phyloP scores from a whole-genome alignment of 345 rosid genomes.

The Mangifera indica region DNA sequence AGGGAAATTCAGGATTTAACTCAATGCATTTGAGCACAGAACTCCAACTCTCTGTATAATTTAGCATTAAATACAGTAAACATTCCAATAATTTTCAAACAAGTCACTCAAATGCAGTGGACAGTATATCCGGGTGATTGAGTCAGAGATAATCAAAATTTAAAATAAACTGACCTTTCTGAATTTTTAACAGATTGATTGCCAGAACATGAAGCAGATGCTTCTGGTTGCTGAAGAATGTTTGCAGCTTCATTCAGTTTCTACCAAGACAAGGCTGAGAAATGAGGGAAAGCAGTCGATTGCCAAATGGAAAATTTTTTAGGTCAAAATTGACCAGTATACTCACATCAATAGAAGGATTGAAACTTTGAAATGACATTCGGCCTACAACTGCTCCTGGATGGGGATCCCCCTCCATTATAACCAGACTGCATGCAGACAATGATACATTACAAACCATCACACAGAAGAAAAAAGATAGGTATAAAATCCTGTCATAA shows the following conservation, averaged over 20 bases:
- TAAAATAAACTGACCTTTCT: slow-evolving; percentile 41
- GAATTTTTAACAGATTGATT: slow-evolving; percentile 39
- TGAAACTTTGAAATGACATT: slow-evolving; percentile 92
- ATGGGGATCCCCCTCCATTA: slow-evolving; percentile 91
- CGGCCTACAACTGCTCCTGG: slow-evolving; percentile 83
- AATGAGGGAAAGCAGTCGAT: slow-evolving; percentile 21
- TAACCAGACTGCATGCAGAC: slow-evolving; percentile 54
- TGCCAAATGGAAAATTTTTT: slow-evolving; percentile 16
- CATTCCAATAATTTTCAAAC: background rate
- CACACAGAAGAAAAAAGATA: background rate
- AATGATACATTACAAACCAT: background rate
- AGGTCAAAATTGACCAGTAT: slow-evolving; percentile 22
- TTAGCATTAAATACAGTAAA: background rate
- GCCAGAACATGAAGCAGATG: slow-evolving; percentile 39
- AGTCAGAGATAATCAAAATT: background rate
- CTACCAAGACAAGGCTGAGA: slow-evolving; percentile 45
- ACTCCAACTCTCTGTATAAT: background rate
- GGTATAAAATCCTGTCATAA: background rate
- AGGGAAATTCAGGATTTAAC: background rate
- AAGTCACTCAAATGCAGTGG: background rate
- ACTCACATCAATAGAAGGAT: slow-evolving; percentile 91
- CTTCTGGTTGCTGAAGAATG: slow-evolving; percentile 34
- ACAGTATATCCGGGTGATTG: background rate
- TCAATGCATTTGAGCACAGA: background rate
- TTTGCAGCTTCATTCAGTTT: slow-evolving; percentile 66